These are phyloP conservation scores for Wallacemonas sp. DNA, from an alignment of 208 protist genomes.

Conservation along the genomic window DNA sequence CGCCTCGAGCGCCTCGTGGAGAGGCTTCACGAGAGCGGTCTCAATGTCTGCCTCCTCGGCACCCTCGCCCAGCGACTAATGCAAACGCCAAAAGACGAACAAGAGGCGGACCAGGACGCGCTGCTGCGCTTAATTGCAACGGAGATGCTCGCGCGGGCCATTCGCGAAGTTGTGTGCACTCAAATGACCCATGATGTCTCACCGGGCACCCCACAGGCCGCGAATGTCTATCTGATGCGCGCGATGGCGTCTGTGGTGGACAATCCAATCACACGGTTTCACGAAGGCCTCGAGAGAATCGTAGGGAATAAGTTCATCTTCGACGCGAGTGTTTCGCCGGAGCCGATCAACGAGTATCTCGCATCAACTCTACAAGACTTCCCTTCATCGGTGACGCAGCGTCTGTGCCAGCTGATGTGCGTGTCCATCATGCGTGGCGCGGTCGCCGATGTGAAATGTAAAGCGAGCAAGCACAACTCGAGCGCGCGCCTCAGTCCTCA, in stretches of 20 bases:
- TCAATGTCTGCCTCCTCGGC: constrained; percentile 47
- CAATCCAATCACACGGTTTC: constrained; percentile 19
- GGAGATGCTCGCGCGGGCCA: constrained; percentile 48
- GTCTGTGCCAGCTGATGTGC: constrained; percentile 42
- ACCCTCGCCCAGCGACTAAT: constrained; percentile 26
- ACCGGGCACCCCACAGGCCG: constrained; percentile 11
- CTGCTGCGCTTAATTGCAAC: constrained; percentile 28
- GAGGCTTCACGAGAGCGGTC: constrained; percentile 30
- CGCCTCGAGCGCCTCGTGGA: constrained; percentile 32
- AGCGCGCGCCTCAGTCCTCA: constrained; percentile 11
- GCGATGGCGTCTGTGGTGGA: constrained; percentile 36
- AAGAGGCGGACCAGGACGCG: constrained; percentile 21
- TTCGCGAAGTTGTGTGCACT: constrained; percentile 31
- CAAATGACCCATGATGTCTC: constrained; percentile 22
- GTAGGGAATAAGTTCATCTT: constrained; percentile 37
- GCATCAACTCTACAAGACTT: constrained; percentile 16
- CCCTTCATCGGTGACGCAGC: constrained; percentile 25
- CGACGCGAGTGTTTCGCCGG: constrained; percentile 8
- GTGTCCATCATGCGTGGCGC: constrained; percentile 32
- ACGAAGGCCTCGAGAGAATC: constrained; percentile 26
- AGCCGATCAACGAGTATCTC: constrained; percentile 7
- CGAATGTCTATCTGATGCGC: constrained; percentile 40
- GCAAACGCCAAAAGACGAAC: constrained; percentile 24
- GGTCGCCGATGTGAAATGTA: constrained; percentile 27
- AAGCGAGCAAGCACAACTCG: constrained; percentile 40